Base-by-base conservation (phyloP, 2,329 filamentous ascomycete genomes). In the Coniosporium tulheliwenetii region DNA sequence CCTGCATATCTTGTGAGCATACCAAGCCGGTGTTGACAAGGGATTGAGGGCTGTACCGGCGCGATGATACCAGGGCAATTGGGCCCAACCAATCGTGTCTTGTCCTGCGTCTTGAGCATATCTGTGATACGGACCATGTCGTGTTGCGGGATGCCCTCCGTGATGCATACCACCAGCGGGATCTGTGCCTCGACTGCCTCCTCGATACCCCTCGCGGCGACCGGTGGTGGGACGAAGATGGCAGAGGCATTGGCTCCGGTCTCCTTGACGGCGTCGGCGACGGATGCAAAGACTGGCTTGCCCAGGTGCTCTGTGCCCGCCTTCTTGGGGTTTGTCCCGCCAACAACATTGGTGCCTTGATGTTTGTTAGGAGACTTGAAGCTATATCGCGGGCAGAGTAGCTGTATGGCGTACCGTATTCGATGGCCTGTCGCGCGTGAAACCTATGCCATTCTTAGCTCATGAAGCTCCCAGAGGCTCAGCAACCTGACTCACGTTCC, bases 51-150 rank as follows among this genome's bases (percentile, higher is more conserved):
- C 37, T 52, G 55, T 69, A 77, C 73, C 47, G 74, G 75, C 60
- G 75, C 89, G 65, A 96, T 96, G 67, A 96, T 89, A 63, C 89
- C 91, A 49, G 91, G 91, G 73, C 91, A 98, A 74, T 96, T 98
- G 58, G 89, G 89, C 52, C 89, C 89, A 47, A 96, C 86, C 57
- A 98, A 76, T 60, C 91, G 83, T 52, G 89, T 95, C 77, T 96
- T 96, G 73, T 70, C 79, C 71, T 98, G 91, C 42, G 87, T 85
- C 77, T 95, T 96, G 62, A 98, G 77, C 65, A 96, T 94, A 64
- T 86, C 79, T 62, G 91, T 95, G 65, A 96, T 94, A 69, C 89
- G 86, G 55, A 96, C 86, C 91, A 98, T 98, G 70, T 98, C 87
- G 66, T 95, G 86, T 68, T 95, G 89, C 52, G 87, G 89, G 55